Percentiles rank a stretch among this genome's conserved stretches.
Evolutionary conservation across 495 filamentous ascomycete genomes (phyloP).

Genomic region (Tuber indicum): DNA sequence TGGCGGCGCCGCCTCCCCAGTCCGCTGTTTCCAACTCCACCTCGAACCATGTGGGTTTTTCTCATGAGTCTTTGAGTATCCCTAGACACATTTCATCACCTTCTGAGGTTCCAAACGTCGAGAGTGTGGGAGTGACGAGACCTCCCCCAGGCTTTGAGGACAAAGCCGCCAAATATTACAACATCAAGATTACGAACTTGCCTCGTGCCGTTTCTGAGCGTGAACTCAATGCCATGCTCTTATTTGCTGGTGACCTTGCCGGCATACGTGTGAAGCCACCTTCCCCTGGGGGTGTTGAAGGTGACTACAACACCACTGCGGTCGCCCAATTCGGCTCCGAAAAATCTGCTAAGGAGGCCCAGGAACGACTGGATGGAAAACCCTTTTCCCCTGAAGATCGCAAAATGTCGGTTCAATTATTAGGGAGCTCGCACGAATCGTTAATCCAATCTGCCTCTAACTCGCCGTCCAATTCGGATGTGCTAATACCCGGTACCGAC

Average conservation of each 20-base stretch:
- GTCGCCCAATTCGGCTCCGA: constrained; percentile 31
- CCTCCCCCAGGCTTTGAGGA: constrained; percentile 35
- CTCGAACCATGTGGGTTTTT: not conserved
- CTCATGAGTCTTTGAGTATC: constrained; percentile 1
- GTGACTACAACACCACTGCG: constrained; percentile 23
- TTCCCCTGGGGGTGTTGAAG: constrained; percentile 8
- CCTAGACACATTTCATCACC: constrained; percentile 34
- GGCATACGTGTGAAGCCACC: constrained; percentile 24
- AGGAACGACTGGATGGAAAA: constrained; percentile 32
- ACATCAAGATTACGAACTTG: constrained; percentile 32
- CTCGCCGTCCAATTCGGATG: constrained; percentile 28
- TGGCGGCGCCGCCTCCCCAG: not conserved
- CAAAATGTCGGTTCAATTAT: constrained; percentile 28
- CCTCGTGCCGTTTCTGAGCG: constrained; percentile 31
- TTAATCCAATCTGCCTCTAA: constrained; percentile 7
- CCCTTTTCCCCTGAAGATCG: constrained; percentile 20
- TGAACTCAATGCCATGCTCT: constrained; percentile 33
- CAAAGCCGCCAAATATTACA: constrained; percentile 16
- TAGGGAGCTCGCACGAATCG: constrained; percentile 8
- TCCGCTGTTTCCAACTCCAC: constrained; percentile 1
- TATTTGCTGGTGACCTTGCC: constrained; percentile 34
- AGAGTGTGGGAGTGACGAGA: constrained; percentile 19
- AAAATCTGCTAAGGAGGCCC: constrained; percentile 32
- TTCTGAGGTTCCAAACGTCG: constrained; percentile 27
- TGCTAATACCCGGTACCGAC: not conserved